Evolutionary conservation across 2,329 filamentous ascomycete genomes (phyloP), one percentile per base, ranked within the genome.

Genomic region (Fusarium sp.): DNA sequence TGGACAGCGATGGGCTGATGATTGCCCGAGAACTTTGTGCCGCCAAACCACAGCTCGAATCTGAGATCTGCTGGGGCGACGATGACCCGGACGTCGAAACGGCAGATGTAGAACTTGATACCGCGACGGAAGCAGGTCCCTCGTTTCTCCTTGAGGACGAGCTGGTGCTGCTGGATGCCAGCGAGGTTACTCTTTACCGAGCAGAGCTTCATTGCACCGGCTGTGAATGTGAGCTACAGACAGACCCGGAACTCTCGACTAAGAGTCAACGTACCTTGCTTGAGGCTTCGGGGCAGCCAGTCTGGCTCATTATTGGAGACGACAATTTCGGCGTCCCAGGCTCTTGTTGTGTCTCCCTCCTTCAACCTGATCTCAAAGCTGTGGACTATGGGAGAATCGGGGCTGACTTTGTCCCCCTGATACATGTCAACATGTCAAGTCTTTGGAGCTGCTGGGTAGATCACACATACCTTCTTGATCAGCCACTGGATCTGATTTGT

Each of bases 51-150:
- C 14, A 85, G 62, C 73, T 84, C 83, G 62, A 86, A 85, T 16
- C 79, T 76, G 54, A 91, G 79, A 67, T 91, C 89, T 1, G 89
- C 85, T 2, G 87, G 85, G 1, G 87, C 88, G 3, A 88, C 86
- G 58, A 89, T 81, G 3, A 89, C 88, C 70, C 89, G 85, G 0
- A 91, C 84, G 65, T 88, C 86, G 52, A 85, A 86, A 7, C 79
- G 79, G 56, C 83, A 84, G 11, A 84, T 73, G 62, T 83, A 85
- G 67, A 81, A 85, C 69, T 79, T 83, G 67, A 80, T 77, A 7
- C 83, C 81, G 14, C 77, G 77, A 9, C 76, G 74, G 60, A 84
- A 82, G 35, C 82, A 79, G 2, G 77, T 79, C 3, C 79, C 78
- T 18, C 81, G 72, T 66, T 84, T 83, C 54, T 83, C 75, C 66